These are phyloP conservation scores for Nitzschia putrida DNA, from an alignment of 108 stramenopile species.

Conservation along the genomic window DNA sequence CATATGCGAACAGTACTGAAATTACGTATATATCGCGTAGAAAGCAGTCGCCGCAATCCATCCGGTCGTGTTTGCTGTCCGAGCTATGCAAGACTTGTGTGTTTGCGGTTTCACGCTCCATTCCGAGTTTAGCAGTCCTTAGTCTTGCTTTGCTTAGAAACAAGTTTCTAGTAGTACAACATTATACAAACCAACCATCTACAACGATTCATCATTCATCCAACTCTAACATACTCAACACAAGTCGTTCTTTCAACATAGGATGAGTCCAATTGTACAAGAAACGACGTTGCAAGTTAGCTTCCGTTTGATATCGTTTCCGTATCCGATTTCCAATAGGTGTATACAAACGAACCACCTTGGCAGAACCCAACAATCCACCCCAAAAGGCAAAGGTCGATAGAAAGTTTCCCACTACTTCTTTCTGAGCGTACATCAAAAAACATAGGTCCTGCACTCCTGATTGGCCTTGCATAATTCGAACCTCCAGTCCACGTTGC, in stretches of 20 bases:
- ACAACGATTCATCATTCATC: no score
- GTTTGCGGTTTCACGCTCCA: no score
- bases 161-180: no score
- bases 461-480: constrained; percentile 33
- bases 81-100: no score
- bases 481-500: constrained; percentile 39
- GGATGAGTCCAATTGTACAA: constrained; percentile 11
- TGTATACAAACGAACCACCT: constrained; percentile 26
- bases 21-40: no score
- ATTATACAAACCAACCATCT: no score
- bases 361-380: constrained; percentile 40
- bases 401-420: constrained; percentile 31
- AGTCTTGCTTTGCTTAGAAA: no score
- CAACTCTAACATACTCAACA: constrained; percentile 4
- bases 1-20: no score
- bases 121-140: no score
- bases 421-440: constrained; percentile 38
- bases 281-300: constrained; percentile 2
- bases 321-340: constrained; percentile 25
- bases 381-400: constrained; percentile 53
- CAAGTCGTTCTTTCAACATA: not conserved
- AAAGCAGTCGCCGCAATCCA: no score
- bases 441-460: constrained; percentile 63
- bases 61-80: no score
- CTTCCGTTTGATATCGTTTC: not conserved